phyloP scores from a whole-genome alignment of 371 early-diverging fungal genomes.

The Zopfochytrium polystomum region DNA sequence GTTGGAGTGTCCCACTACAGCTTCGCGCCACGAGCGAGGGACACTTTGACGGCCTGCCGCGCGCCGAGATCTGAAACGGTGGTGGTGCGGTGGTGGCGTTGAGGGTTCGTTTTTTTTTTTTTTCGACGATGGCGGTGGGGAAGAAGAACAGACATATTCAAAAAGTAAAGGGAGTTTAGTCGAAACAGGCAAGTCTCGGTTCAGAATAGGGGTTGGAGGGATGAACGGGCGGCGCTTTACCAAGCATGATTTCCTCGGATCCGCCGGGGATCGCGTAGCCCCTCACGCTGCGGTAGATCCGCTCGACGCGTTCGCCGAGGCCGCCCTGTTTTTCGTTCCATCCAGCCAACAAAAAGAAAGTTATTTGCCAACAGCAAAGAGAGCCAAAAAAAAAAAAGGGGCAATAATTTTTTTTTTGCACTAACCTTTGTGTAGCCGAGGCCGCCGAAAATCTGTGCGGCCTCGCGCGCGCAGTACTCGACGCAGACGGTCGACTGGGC shows the following conservation, averaged over 20 bases:
- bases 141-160: no score
- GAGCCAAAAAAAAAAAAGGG: constrained; percentile 4
- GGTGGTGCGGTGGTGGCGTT: no score
- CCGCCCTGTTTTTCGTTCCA: no score
- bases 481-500: constrained; percentile 35
- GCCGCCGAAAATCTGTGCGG: constrained; percentile 70
- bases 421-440: constrained; percentile 60
- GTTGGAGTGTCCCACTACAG: no score
- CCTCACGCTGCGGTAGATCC: constrained; percentile 43
- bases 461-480: constrained; percentile 38
- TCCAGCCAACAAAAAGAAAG: no score
- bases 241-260: constrained; percentile 27
- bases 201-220: not conserved
- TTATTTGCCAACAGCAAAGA: not conserved
- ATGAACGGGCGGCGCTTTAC: not conserved
- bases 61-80: constrained; percentile 29
- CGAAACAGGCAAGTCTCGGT: no score
- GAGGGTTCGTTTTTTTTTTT: no score
- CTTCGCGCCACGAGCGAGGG: constrained; percentile 23
- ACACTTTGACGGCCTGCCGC: constrained; percentile 35
- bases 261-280: constrained; percentile 39
- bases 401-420: no score
- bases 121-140: no score
- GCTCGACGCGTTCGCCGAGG: constrained; percentile 32
- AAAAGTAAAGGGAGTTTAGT: no score